Base-by-base conservation (phyloP, 2,329 filamentous ascomycete species). In the Sclerotinia borealis region DNA sequence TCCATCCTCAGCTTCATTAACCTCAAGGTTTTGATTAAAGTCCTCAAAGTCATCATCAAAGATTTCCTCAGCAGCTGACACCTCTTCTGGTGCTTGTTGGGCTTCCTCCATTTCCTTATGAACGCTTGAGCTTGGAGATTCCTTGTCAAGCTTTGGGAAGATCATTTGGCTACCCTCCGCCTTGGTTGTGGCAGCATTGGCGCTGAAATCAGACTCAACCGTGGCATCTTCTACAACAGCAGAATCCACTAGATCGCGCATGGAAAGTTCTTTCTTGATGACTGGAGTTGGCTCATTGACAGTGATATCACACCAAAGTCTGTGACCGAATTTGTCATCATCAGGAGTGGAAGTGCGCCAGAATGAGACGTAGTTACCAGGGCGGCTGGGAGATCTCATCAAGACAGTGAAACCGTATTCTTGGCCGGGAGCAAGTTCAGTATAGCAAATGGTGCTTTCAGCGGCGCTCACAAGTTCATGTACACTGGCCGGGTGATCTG, bases 121-220 rank as follows among this genome's bases (percentile, higher is more conserved):
- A n/a, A 90, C 84, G 78, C 92, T 96, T 25, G 88, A 83, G 51
- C 85, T 81, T 2, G 93, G 92, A 11, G 92, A 96, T 78, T 98
- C 95, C 79, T 96, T 96, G 71, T 96, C 92, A 45, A 98, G 84
- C 76, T 90, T 96, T 65, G 95, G 95, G 84, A 98, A 98, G 74
- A 98, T 93, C 92, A 98, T 97, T 71, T 87, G 86, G 77, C 88
- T 91, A 47, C 75, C 70, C 58, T 78, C 73, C 11, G 70, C 67
- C 29, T 73, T 29, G 8, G 19, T 27, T 2, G n/a, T 6, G 7
- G 19, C 17, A 10, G 19, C 25, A 13, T n/a, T 27, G 15, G 43
- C 52, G 2, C 34, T 2, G 4, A 13, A 2, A 6, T 22, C 27
- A 11, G 37, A 43, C 7, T 43, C 37, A 43, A 31, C 11, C 19